Percentiles rank a stretch among this genome's conserved stretches.
These are phyloP conservation scores for Colletotrichum sp. DNA, from an alignment of 2,329 filamentous ascomycete genomes.

Conservation along the genomic window DNA sequence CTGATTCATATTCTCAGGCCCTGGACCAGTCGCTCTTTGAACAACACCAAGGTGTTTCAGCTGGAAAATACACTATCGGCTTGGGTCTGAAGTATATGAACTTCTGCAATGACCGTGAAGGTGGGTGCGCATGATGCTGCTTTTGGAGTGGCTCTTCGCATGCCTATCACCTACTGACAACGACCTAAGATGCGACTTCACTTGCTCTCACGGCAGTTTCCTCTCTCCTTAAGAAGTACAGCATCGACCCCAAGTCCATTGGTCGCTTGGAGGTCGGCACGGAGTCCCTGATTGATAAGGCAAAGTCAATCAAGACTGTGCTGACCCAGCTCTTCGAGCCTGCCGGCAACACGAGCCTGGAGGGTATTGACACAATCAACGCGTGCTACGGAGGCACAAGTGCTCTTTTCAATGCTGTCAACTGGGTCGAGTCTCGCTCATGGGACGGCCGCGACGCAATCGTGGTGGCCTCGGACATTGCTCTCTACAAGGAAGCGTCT, in stretches of 20 bases:
- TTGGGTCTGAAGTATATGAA: conserved; percentile 90
- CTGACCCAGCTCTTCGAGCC: conserved; percentile 81
- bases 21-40: conserved; percentile 83
- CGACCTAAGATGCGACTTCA: conserved; percentile 74
- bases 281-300: conserved; percentile 86
- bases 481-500: conserved; percentile 82
- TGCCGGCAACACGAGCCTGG: conserved; percentile 80
- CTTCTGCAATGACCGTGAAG: conserved; percentile 89
- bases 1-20: conserved; percentile 57
- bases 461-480: conserved; percentile 82
- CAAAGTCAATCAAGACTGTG: conserved; percentile 88
- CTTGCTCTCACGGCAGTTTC: conserved; percentile 79
- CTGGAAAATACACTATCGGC: conserved; percentile 89
- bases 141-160: too few species aligned
- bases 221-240: conserved; percentile 81
- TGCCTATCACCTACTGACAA: too few species aligned
- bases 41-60: conserved; percentile 81
- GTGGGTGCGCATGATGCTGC: too few species aligned
- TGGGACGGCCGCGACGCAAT: conserved; percentile 86
- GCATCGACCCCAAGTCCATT: conserved; percentile 77
- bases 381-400: conserved; percentile 89
- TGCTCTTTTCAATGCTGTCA: conserved; percentile 80
- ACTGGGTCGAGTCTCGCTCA: conserved; percentile 86
- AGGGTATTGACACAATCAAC: conserved; percentile 83
- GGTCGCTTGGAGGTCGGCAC: conserved; percentile 85